Evolutionary conservation across 371 early-diverging fungal species (phyloP).

Genomic region (Apophysomyces ossiformis): DNA sequence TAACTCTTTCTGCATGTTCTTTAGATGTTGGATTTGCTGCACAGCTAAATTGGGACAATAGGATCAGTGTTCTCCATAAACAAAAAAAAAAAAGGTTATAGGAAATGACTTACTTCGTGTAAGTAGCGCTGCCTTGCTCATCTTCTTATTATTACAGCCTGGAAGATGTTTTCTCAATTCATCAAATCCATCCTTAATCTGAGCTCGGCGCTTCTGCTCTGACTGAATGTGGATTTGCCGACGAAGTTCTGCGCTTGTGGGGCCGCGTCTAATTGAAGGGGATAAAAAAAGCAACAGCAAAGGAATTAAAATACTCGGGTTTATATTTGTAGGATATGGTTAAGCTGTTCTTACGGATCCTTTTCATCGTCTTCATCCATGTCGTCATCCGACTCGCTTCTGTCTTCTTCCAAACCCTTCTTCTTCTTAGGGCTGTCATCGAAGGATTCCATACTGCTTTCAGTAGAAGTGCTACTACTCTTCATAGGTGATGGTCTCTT

Average conservation of each 20-base stretch:
- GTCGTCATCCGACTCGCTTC: slow-evolving; percentile 27
- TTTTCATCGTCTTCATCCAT: slow-evolving; percentile 33
- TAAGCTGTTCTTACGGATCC: slow-evolving; percentile 3
- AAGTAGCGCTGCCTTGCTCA: slow-evolving; percentile 61
- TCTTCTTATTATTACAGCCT: slow-evolving; percentile 58
- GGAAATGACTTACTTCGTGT: slow-evolving; percentile 46
- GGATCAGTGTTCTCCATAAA: background rate
- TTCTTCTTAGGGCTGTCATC: slow-evolving; percentile 30
- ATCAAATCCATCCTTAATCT: slow-evolving; percentile 59
- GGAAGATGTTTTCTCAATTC: slow-evolving; percentile 56
- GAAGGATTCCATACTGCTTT: background rate
- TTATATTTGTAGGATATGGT: too few species aligned
- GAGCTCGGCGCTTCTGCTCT: slow-evolving; percentile 57
- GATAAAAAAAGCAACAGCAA: background rate
- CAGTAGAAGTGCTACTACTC: slow-evolving; percentile 5
- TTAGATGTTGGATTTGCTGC: slow-evolving; percentile 55
- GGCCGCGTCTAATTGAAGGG: slow-evolving; percentile 11
- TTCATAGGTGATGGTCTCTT: slow-evolving; percentile 31
- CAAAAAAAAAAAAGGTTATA: too few species aligned
- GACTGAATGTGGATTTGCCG: slow-evolving; percentile 61
- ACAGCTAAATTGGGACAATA: slow-evolving; percentile 34
- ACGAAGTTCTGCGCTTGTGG: slow-evolving; percentile 44
- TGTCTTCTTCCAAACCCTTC: slow-evolving; percentile 29
- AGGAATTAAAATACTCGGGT: background rate
- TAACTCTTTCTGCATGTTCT: slow-evolving; percentile 48